Base-by-base conservation (phyloP, 2,329 filamentous ascomycete species). In the Verticillium zaregamsianum region DNA sequence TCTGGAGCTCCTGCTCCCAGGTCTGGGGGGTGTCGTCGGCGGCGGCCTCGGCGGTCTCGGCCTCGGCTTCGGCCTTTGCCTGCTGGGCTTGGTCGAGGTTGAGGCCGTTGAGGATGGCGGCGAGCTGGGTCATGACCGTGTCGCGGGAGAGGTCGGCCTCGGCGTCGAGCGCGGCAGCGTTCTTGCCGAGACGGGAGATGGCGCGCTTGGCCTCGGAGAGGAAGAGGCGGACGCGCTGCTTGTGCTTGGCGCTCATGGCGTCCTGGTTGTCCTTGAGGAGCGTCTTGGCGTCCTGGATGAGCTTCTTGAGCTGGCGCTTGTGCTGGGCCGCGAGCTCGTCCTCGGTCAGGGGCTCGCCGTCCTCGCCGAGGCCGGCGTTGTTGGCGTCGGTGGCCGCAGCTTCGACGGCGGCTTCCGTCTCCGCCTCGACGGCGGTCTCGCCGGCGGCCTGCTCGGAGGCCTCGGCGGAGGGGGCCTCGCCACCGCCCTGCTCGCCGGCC, bases 211-310 rank as follows among this genome's bases (percentile, higher is more conserved):
- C 82, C 31, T 84, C 80, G 68, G 84, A 83, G 63, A 89, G 80
- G 77, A 96, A 91, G n/a, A 82, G 78, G 58, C 92, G 90, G 60
- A 96, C 81, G 60, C 88, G 84, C 71, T 89, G 86, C 80, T 94
- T 95, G 72, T 89, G 86, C 72, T 88, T 90, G 60, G 86, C 90
- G 35, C 84, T 83, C 37, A 93, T 77, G 31, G 80, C 70, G 49
- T 69, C 69, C 63, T 81, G 78, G 45, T 23, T 23, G 63, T 84
- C 80, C 11, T 81, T 78, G 63, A 90, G 78, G 59, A 90, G 80
- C n/a, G 71, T 72, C 72, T 89, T 87, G 60, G 88, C 86, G 66
- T 86, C 81, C 14, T 75, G 69, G 58, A 85, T 76, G 31, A 90
- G 77, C 7, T 73, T 72, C 68, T 82, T 82, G 61, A 90, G 78